These are phyloP conservation scores for Moesziomyces aphidis DNA, from an alignment of 1,284 basidiomycete species.

Conservation along the genomic window DNA sequence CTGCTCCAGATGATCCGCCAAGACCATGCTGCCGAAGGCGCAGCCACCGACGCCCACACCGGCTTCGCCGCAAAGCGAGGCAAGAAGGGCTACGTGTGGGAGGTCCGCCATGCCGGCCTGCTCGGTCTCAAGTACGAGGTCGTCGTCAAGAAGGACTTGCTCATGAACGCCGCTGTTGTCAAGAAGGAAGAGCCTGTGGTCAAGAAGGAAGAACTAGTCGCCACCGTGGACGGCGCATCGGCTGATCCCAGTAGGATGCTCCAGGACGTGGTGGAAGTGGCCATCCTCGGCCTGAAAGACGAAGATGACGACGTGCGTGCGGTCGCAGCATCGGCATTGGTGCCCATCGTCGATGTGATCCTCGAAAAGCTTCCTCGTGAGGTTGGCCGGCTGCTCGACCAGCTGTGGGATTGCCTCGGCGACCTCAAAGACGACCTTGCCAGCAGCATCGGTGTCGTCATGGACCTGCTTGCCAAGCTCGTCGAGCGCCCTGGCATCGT, in stretches of 20 bases:
- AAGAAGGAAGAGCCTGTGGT: constrained; percentile 10
- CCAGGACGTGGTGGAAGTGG: constrained; percentile 53
- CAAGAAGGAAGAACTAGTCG: constrained; percentile 37
- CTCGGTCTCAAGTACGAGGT: constrained; percentile 98
- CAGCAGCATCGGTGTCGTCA: constrained; percentile 94
- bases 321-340: constrained; percentile 90
- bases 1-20: constrained; percentile 94
- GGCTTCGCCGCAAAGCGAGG: constrained; percentile 69
- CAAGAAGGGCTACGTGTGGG: constrained; percentile 82
- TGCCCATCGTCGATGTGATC: constrained; percentile 85
- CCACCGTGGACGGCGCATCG: neutral
- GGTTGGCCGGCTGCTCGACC: constrained; percentile 76
- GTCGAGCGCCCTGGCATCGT: constrained; percentile 76
- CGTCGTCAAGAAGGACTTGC: constrained; percentile 86
- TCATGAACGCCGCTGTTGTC: constrained; percentile 67
- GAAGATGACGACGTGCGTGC: constrained; percentile 96
- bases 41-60: constrained; percentile 12
- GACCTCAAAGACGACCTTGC: constrained; percentile 97
- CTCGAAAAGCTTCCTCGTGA: constrained; percentile 77
- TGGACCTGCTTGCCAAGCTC: constrained; percentile 77
- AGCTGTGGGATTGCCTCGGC: constrained; percentile 89
- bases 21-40: constrained; percentile 71
- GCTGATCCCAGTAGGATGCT: constrained; percentile 48
- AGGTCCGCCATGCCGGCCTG: constrained; percentile 94
- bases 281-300: constrained; percentile 79